Evolutionary conservation across 176 grass and related monocot genomes (phyloP), one percentile per base, ranked within the genome.

Genomic region (Luzula sylvatica): DNA sequence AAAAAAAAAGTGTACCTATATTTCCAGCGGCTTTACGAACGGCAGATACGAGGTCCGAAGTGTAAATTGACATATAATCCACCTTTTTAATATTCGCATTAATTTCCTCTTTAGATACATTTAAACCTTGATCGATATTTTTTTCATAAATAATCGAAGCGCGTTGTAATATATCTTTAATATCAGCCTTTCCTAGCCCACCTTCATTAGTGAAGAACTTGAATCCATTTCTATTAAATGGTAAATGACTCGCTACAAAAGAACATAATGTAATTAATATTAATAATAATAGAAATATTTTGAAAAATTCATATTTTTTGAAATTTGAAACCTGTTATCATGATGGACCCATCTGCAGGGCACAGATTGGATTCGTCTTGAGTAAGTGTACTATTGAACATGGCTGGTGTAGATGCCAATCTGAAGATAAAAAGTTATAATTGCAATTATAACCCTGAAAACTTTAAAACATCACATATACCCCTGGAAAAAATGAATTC

Each of bases 361-460:
- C 65, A 89, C 48, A 70, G 74, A 68, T 73, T 58, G 48, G 20
- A 63, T 53, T 89, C 77, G 57, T 86, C 81, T 82, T 82, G 64
- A 7, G 84, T 82, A 72, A 96, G 71, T 60, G 90, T 89, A 41
- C 90, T 96, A 58, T 96, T 96, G 75, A 89, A 96, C 90, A 96
- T 96, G 71, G 90, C 90, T 16, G 90, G 90, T 35, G 90, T 96
- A 76, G 90, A 89, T 73, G 90, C 84, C 81, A 89, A 80, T 82
- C 90, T 96, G 46, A 38, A 82, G 5, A 2, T 42, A 44, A 61
- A 45, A 42, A 14, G 23, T 25, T 61, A 25, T n/a, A 24, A 6
- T n/a, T 58, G 32, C n/a, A 58, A 17, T 20, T 42, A 57, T 57
- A n/a, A 23, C 32, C 11, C 16, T 15, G 7, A 1, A 15, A 23